A percentile compares a stretch with the other conserved stretches of the same genome.
Evolutionary conservation across 1,284 basidiomycete genomes (phyloP).

Genomic region (Phellopilus nigrolimitatus): DNA sequence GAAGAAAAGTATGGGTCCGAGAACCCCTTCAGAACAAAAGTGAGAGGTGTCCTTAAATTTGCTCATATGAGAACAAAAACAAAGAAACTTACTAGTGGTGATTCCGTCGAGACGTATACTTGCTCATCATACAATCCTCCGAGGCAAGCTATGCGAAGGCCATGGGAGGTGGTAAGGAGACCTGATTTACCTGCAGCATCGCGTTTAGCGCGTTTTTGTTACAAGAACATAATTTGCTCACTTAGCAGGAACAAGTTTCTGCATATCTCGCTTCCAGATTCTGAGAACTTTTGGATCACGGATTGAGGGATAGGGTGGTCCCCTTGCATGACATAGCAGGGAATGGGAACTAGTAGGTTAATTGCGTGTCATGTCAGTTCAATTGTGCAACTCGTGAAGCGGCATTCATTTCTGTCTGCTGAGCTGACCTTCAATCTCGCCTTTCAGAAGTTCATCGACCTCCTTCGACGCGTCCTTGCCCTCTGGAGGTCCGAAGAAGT

Average conservation of each 20-base stretch:
- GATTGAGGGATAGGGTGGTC: slow-evolving; percentile 64
- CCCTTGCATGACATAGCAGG: slow-evolving; percentile 92
- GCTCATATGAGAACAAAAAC: not conserved
- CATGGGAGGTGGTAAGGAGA: slow-evolving; percentile 76
- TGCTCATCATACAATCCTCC: slow-evolving; percentile 72
- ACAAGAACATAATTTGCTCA: slow-evolving; percentile 36
- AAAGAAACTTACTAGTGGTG: slow-evolving; percentile 48
- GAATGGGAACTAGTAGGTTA: slow-evolving; percentile 61
- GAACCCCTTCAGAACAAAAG: slow-evolving; percentile 48
- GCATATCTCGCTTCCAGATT: slow-evolving; percentile 73
- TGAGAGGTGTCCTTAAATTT: slow-evolving; percentile 12
- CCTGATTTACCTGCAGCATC: slow-evolving; percentile 68
- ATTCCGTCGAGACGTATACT: slow-evolving; percentile 51
- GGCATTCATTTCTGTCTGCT: too few species aligned
- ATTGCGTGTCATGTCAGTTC: too few species aligned
- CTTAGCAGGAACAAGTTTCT: slow-evolving; percentile 82
- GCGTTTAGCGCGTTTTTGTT: slow-evolving; percentile 6
- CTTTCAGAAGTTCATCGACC: slow-evolving; percentile 55
- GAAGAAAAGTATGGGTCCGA: slow-evolving; percentile 67
- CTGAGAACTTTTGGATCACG: slow-evolving; percentile 70
- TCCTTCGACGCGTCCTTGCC: slow-evolving; percentile 46
- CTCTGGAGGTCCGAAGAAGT: slow-evolving; percentile 77
- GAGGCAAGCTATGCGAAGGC: slow-evolving; percentile 81
- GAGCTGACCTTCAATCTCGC: slow-evolving; percentile 55
- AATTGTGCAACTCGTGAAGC: not conserved